Evolutionary conservation across 2,329 filamentous ascomycete species (phyloP), one percentile per base, ranked within the genome.

Genomic region (Cordyceps farinosa): DNA sequence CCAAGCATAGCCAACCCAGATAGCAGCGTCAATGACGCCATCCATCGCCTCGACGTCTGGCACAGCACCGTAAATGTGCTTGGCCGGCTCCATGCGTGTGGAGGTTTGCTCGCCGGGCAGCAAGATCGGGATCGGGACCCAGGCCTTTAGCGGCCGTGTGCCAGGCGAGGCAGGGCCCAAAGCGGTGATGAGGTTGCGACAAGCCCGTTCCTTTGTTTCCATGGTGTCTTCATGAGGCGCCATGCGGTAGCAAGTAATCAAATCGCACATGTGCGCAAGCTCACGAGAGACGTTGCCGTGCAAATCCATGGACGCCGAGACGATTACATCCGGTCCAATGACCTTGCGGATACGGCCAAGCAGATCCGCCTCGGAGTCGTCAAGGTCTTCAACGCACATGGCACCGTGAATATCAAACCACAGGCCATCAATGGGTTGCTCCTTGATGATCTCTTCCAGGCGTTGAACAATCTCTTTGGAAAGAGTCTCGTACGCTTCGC

Each of bases 381-480:
- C 76, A 5, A 83, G 61, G 0, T 72, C 80, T 42, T 82, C 78
- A 1, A 84, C 82, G 51, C 78, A 80, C 81, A 84, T 84, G 4
- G 82, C 82, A 15, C 82, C 82, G 66, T 84, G 82, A 36, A 84
- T 84, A 65, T 84, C 82, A 62, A 82, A 81, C 81, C 81, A 84
- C 8, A 84, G 68, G 1, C 82, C 82, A 58, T 84, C 77, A 2
- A 84, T 63, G 0, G 66, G 66, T 9, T 67, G 65, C 27, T 69
- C 69, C 0, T 69, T 67, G 0, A 73, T 70, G n/a, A 83, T 78
- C 0, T 67, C 67, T 0, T 59, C 44, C 15, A 84, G 73, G 0
- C 79, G 76, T 1, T 66, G 52, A 0, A 79, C 51, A 1, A 82
- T 78, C 62, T 81, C 79, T 0, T 29, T 66, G 0, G 76, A 73